These are phyloP conservation scores for Inga oerstediana DNA, from an alignment of 306 rosid species.

Conservation along the genomic window DNA sequence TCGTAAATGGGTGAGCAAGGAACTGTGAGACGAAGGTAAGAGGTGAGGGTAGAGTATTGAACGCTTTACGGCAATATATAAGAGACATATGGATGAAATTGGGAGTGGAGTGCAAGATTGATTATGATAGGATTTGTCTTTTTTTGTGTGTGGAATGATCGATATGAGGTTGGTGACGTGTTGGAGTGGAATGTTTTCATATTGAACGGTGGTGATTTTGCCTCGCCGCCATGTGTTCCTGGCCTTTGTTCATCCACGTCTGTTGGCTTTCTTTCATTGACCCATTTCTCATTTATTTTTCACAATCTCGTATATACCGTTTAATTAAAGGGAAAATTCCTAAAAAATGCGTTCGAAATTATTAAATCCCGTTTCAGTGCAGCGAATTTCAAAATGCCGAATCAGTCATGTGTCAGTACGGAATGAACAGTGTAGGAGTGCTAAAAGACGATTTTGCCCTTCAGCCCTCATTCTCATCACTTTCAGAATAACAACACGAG, in stretches of 20 bases:
- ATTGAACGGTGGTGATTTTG: not conserved
- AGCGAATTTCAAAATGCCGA: too few species aligned
- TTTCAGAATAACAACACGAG: too few species aligned
- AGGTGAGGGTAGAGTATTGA: not conserved
- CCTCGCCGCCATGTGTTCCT: not conserved
- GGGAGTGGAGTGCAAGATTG: not conserved
- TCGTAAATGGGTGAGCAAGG: not conserved
- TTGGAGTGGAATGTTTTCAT: not conserved
- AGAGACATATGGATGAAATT: not conserved
- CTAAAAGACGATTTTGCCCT: too few species aligned
- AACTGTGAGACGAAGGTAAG: not conserved
- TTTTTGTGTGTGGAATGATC: not conserved
- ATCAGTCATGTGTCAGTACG: too few species aligned
- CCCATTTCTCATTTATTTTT: too few species aligned
- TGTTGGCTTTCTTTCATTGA: too few species aligned
- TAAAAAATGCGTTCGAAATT: too few species aligned
- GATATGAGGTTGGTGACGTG: not conserved
- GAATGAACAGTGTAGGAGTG: too few species aligned
- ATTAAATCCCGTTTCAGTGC: too few species aligned
- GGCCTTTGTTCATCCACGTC: slow-evolving; percentile 33
- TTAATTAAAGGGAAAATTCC: too few species aligned
- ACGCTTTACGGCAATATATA: slow-evolving; percentile 12
- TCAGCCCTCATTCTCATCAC: too few species aligned
- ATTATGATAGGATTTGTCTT: not conserved
- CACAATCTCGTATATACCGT: too few species aligned